A percentile compares a stretch with the other conserved stretches of the same genome.
phyloP scores from a whole-genome alignment of 2,329 filamentous ascomycete species.

The Diplodia scrobiculata region DNA sequence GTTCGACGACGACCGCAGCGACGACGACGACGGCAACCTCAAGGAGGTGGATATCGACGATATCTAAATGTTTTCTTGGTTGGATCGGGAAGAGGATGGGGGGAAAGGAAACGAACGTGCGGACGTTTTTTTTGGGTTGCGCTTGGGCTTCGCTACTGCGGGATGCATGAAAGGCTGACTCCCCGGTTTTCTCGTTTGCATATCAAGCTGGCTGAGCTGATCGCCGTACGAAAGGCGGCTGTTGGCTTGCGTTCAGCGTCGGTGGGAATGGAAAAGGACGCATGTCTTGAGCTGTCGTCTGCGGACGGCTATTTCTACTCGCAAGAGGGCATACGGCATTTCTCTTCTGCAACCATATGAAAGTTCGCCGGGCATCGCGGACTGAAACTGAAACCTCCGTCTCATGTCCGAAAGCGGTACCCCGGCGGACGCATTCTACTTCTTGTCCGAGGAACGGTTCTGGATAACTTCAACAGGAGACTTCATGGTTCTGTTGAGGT shows the following conservation, averaged over 20 bases:
- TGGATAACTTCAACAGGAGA: no score
- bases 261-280: neutral
- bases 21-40: constrained; percentile 57
- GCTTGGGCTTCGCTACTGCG: neutral
- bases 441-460: neutral
- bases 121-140: neutral
- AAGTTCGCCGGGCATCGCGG: neutral
- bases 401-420: neutral
- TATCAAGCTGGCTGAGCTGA: neutral
- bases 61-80: constrained; percentile 60
- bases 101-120: neutral
- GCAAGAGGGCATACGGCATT: neutral
- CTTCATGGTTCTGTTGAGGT: neutral
- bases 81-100: neutral
- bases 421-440: neutral
- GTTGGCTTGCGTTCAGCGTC: neutral
- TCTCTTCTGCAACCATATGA: neutral
- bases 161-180: neutral
- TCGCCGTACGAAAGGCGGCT: neutral
- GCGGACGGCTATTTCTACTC: neutral
- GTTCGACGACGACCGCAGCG: constrained; percentile 90
- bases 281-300: neutral
- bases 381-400: neutral
- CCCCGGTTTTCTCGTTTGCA: neutral
- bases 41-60: constrained; percentile 95